A percentile compares a stretch with the other conserved stretches of the same genome.
Evolutionary conservation across 768 basidiomycete genomes (phyloP).

Genomic region (Pleurotus eryngii): DNA sequence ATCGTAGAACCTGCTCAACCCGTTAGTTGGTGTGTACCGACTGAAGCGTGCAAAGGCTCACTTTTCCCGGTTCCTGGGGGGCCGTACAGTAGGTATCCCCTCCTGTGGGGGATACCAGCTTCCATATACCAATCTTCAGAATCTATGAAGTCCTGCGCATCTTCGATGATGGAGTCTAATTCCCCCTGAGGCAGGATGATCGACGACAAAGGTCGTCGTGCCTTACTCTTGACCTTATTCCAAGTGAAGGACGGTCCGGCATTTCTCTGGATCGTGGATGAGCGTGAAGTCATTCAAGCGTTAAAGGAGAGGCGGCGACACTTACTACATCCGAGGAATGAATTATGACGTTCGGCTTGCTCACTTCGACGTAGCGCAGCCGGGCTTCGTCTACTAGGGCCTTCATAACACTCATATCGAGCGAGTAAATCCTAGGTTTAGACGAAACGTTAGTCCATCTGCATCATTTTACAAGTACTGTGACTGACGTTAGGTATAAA

Average conservation of each 20-base stretch:
- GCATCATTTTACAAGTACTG: not conserved
- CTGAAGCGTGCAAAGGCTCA: conserved; percentile 17
- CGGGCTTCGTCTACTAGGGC: conserved; percentile 40
- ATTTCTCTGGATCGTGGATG: conserved; percentile 23
- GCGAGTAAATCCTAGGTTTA: conserved; percentile 36
- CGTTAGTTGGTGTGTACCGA: not conserved
- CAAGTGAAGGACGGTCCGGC: conserved; percentile 36
- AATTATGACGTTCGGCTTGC: conserved; percentile 39
- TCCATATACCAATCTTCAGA: conserved; percentile 54
- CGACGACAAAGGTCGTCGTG: conserved; percentile 47
- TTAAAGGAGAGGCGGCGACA: not conserved
- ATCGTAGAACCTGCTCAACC: conserved; percentile 41
- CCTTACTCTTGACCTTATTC: conserved; percentile 45
- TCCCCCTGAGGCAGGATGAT: conserved; percentile 48
- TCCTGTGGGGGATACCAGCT: conserved; percentile 54
- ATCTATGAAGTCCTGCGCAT: conserved; percentile 49
- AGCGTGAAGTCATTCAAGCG: not conserved
- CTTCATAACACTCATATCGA: conserved; percentile 37
- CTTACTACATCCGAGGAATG: conserved; percentile 31
- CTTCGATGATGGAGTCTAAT: conserved; percentile 42
- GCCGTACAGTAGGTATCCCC: conserved; percentile 56
- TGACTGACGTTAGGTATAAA: conserved; percentile 31
- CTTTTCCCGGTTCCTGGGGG: conserved; percentile 65
- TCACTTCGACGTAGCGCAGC: conserved; percentile 34
- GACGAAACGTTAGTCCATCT: not conserved